Evolutionary conservation across 148 eudicot genomes (phyloP).

Genomic region (Rhododendron molle): DNA sequence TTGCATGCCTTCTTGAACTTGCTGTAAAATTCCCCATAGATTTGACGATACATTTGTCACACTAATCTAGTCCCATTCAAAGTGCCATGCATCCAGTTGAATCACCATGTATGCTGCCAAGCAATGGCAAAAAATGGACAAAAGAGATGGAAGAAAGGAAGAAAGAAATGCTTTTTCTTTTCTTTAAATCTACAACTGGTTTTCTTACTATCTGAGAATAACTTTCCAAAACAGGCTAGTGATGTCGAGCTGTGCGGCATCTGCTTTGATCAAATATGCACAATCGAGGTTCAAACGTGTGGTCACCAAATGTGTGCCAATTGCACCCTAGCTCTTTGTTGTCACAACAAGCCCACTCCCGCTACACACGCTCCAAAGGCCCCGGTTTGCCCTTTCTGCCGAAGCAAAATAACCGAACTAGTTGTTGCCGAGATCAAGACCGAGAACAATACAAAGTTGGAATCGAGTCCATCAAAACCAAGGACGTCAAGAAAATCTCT

Average conservation of each 20-base stretch:
- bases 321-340: conserved; percentile 29
- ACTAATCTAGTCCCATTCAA: background rate
- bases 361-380: conserved; percentile 1
- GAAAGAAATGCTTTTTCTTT: background rate
- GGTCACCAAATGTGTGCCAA: conserved; percentile 33
- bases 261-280: conserved; percentile 33
- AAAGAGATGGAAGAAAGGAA: background rate
- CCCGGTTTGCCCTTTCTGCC: conserved; percentile 31
- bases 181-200: background rate
- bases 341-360: conserved; percentile 21
- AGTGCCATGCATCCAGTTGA: background rate
- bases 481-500: conserved; percentile 20
- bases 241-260: conserved; percentile 29
- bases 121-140: background rate
- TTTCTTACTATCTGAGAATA: background rate
- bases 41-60: background rate
- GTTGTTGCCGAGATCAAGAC: conserved; percentile 19
- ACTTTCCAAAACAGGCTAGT: conserved; percentile 19
- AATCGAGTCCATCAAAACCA: conserved; percentile 25
- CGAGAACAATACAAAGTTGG: conserved; percentile 4
- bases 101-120: background rate
- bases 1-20: background rate
- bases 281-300: conserved; percentile 27
- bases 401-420: conserved; percentile 24
- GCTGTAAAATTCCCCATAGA: background rate